Evolutionary conservation across 2,329 filamentous ascomycete genomes (phyloP), one percentile per base, ranked within the genome.

Genomic region (Pseudogymnoascus sp.): DNA sequence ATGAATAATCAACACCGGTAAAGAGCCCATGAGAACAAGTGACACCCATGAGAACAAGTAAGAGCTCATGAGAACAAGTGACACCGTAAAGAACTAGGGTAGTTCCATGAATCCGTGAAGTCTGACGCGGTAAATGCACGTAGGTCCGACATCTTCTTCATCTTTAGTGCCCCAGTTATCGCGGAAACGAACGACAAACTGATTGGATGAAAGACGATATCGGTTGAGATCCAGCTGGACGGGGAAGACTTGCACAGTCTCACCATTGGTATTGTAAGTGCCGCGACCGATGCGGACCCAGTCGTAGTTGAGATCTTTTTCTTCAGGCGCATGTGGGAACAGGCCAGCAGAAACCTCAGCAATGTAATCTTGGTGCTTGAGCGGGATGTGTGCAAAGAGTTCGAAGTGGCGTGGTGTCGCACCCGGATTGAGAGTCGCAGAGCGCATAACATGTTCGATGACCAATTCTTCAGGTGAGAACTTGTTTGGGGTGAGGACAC

Each of bases 381-480:
- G 80, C 16, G 79, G 77, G 64, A 87, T 81, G 40, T 80, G 78
- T 4, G 81, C 86, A 81, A 88, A 90, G 7, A 93, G 73, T 71
- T 93, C 89, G 64, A 93, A 83, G 2, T 87, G 79, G 61, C 77
- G 80, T 0, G 90, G 90, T 34, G 86, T 85, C 1, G 86, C 77
- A 12, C 77, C 80, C 0, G 86, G 83, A 57, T 87, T 81, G 6
- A 86, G 78, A 0, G 86, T 87, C 1, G 85, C 84, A 1, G 79
- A 78, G 5, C 81, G 80, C 1, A 85, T 77, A 63, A 91, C 86
- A 73, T 93, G 88, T 71, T 93, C 90, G 47, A 93, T 74, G 1
- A 90, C 84, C 1, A 93, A 72, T 68, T 91, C 82, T 68, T 87
- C 83, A 0, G 89, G 88, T 31, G 87, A 79, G 63, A 93, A 80